Evolutionary conservation across 208 protist species (phyloP), one percentile per base, ranked within the genome.

Genomic region (Crithidia fasciculata): DNA sequence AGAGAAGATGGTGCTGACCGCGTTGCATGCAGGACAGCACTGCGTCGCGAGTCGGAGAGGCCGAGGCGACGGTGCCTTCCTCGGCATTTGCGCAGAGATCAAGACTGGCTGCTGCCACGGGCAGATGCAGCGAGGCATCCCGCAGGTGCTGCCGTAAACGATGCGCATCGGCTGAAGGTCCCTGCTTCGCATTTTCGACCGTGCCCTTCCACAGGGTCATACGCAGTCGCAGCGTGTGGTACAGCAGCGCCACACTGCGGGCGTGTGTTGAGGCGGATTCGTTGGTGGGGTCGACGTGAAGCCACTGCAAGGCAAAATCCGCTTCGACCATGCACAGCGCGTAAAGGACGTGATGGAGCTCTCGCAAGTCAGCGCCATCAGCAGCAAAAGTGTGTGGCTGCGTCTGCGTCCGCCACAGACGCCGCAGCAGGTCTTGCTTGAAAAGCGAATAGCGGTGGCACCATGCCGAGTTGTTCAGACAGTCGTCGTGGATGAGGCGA

Each of bases 401-500:
- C 7, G 45, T 3, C 49, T 59, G 61, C 37, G 49, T 41, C 49
- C 56, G 54, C 69, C 67, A 92, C 39, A 58, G 83, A 58, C 6
- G 61, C 28, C 67, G 62, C 49, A 92, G 59, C 5, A 96, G 74
- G 45, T 89, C 70, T 4, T 79, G 66, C 8, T 74, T 53, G 58
- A 94, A 83, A 16, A 94, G 55, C 36, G 71, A 63, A 18, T 87
- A 86, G 36, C 91, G 84, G 60, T 96, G 91, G 67, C 88, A 93
- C 91, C 91, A 96, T 18, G 85, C 91, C 5, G 88, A 94, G 76
- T 96, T 96, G 74, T 96, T 96, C 40, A 81, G 80, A 56, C 74
- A 80, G 73, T 96, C 91, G 8, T 70, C n/a, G 19, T 53, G 40
- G 36, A 96, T 88, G 2, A 91, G 67, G 43, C 37, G 45, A 2